Base-by-base conservation (phyloP, 129 eudicot genomes). In the Heracleum sosnowskyi region DNA sequence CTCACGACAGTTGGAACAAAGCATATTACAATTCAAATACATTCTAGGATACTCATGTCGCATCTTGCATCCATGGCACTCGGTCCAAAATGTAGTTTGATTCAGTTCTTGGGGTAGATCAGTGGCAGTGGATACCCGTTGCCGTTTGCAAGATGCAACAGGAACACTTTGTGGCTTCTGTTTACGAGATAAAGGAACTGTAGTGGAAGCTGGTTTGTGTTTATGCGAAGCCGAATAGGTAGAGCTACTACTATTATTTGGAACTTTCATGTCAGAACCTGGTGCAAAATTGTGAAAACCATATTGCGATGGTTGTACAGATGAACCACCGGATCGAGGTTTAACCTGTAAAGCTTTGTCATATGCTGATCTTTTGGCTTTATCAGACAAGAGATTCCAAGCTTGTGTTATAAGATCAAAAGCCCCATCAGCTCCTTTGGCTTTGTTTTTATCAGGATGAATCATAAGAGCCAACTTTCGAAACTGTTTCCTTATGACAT, bases 371-470 rank as follows among this genome's bases (percentile, higher is more conserved):
- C 91, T 85, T 85, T 81, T 91, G 69, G 73, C 20, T 75, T 78
- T 91, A 83, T 93, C 98, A 35, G 97, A 87, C 73, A 93, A 79
- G 60, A 86, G 34, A 80, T 91, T 89, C 98, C 98, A 93, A 11
- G 98, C 93, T 86, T 93, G 91, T 17, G 96, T 87, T 41, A 93
- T 81, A 69, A 85, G 81, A 74, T 89, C 86, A 83, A 93, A 93
- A 16, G 98, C 98, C 31, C 96, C 98, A 78, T 93, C 98, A 49
- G 97, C 98, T 72, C 98, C 98, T 41, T 91, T 63, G 35, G 93
- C 83, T 69, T 90, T 89, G 80, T 91, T 93, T 80, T 93, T 93
- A 78, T 93, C 98, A 1, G 98, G 98, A 86, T 93, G 98, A 86
- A 93, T 91, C 80, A 77, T 79, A 53, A 93, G 90, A 47, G 96